phyloP scores from a whole-genome alignment of 306 rosid species.

The Spatholobus suberectus region DNA sequence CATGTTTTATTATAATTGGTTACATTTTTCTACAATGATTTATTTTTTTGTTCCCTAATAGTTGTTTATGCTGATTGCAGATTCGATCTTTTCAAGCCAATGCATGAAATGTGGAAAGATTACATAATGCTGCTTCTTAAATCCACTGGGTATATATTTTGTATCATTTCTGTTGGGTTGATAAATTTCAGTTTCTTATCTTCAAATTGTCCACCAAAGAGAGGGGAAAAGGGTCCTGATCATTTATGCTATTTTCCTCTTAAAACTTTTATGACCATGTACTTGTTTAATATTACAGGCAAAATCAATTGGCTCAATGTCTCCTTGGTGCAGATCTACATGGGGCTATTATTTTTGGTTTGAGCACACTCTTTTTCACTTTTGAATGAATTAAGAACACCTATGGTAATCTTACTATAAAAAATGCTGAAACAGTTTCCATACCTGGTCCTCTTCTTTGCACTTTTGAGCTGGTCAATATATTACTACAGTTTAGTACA shows the following conservation, averaged over 20 bases:
- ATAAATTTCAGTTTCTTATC: conserved; percentile 18
- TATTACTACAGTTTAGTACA: neutral
- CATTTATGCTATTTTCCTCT: neutral
- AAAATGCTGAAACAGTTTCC: conserved; percentile 10
- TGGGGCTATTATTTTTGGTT: conserved; percentile 83
- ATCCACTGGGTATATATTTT: conserved; percentile 60
- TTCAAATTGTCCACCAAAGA: neutral
- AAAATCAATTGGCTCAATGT: conserved; percentile 76
- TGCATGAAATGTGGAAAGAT: conserved; percentile 92
- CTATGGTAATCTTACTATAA: neutral
- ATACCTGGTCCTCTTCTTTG: neutral
- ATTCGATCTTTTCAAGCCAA: conserved; percentile 66
- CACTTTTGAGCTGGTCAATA: neutral
- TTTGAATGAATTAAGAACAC: conserved; percentile 22
- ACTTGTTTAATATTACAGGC: conserved; percentile 60
- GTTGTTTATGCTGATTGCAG: conserved; percentile 53
- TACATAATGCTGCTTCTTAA: conserved; percentile 62
- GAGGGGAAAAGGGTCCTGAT: neutral
- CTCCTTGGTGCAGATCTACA: conserved; percentile 84
- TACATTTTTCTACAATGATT: neutral
- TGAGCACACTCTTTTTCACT: conserved; percentile 19
- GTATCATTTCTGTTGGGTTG: conserved; percentile 21
- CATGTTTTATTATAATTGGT: neutral
- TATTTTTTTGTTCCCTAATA: conserved; percentile 20
- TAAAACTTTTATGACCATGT: conserved; percentile 35